Base-by-base conservation (phyloP, 2,329 filamentous ascomycete genomes). In the Metarhizium brunneum region DNA sequence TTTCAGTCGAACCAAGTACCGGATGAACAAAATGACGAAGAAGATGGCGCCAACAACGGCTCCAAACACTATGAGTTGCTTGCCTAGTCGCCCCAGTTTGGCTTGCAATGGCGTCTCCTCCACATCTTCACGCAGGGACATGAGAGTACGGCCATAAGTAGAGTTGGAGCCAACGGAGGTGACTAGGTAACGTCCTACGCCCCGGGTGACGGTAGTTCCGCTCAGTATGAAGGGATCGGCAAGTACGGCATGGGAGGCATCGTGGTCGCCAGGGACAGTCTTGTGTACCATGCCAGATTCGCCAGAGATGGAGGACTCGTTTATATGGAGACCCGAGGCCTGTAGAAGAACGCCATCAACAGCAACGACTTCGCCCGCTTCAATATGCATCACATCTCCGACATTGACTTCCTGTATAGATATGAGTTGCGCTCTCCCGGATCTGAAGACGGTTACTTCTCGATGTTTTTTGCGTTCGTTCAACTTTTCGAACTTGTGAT, bases 171-270 rank as follows among this genome's bases (percentile, higher is more conserved):
- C 88, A 18, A 86, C 84, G 4, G 87, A 82, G 1, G 87, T 90
- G 54, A 91, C 87, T 54, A 92, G 68, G 68, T 90, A 92, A 4
- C 81, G 84, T 10, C 89, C 88, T 7, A 90, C 78, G 54, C 88
- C 88, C 63, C 90, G 86, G 0, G 84, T 83, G 11, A 92, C 84
- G 61, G 90, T 90, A 2, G 86, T 86, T 49, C 88, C 88, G 25
- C 87, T 92, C 4, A 92, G 76, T 58, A 92, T 90, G 68, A 92
- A 92, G 0, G 88, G 88, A 62, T 92, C 88, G 58, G 87, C 73
- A 7, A 59, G 57, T 2, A 54, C 51, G 64, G 78, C 77, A 38
- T 86, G 71, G 16, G 76, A 76, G 3, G 82, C 77, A 38, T 77
- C 77, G 66, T 80, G 85, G 20, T 87, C 84, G 32, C 83, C 80